These are phyloP conservation scores for Isoetes taiwanensis DNA, from an alignment of 75 land plant genomes.

Conservation along the genomic window DNA sequence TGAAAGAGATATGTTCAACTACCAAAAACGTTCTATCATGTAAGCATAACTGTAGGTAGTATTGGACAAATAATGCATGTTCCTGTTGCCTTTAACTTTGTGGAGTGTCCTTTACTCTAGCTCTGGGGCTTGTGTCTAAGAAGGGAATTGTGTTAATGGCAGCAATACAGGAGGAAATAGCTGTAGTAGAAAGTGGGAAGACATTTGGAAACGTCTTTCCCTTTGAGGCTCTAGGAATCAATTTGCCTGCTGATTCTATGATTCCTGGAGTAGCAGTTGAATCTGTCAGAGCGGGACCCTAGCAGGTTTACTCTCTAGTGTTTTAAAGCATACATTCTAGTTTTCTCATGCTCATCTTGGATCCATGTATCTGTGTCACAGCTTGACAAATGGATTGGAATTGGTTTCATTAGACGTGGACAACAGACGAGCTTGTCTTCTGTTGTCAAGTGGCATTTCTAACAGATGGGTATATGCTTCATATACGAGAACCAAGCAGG, in stretches of 20 bases:
- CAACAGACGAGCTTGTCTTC: not conserved
- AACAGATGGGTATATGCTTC: not conserved
- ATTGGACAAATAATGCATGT: too few species aligned
- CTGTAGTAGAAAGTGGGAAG: slow-evolving; percentile 34
- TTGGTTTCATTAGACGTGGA: not conserved
- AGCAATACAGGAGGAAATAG: slow-evolving; percentile 71
- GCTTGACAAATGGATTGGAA: not conserved
- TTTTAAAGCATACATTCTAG: too few species aligned
- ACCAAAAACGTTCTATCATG: too few species aligned
- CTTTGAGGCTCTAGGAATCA: slow-evolving; percentile 52
- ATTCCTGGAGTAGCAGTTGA: slow-evolving; percentile 93
- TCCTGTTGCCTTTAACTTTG: too few species aligned
- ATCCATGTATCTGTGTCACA: too few species aligned
- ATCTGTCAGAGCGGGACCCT: slow-evolving; percentile 78
- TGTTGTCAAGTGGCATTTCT: not conserved
- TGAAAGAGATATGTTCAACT: too few species aligned
- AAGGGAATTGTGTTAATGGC: too few species aligned
- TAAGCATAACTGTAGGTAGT: too few species aligned
- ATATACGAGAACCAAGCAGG: not conserved
- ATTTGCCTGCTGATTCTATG: slow-evolving; percentile 45
- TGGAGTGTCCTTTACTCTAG: too few species aligned
- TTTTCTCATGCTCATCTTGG: too few species aligned
- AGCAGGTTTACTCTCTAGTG: too few species aligned
- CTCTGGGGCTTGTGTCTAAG: too few species aligned
- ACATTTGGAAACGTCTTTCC: slow-evolving; percentile 62